Percentiles rank a stretch among this genome's conserved stretches.
These are phyloP conservation scores for Erodium texanum DNA, from an alignment of 441 rosid species.

Conservation along the genomic window DNA sequence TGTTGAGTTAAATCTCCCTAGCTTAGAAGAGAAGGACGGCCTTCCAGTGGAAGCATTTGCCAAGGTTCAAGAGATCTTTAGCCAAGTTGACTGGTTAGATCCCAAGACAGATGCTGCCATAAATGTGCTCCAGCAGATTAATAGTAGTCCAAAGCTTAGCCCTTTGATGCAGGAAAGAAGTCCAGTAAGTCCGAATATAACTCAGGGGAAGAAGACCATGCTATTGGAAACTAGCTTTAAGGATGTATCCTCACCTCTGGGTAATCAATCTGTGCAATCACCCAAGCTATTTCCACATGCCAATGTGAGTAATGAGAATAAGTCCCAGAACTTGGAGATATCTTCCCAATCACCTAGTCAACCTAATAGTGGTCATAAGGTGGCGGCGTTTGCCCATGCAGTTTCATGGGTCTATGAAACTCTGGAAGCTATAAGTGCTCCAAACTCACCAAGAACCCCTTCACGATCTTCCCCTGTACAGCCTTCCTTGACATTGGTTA, in stretches of 20 bases:
- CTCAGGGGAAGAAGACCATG: neutral
- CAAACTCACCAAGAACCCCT: constrained; percentile 20
- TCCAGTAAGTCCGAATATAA: constrained; percentile 30
- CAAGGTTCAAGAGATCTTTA: constrained; percentile 85
- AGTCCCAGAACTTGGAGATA: constrained; percentile 23
- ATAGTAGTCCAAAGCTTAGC: constrained; percentile 27
- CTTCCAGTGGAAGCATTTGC: constrained; percentile 85
- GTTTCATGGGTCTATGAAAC: constrained; percentile 17
- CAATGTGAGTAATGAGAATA: constrained; percentile 14
- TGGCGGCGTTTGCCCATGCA: constrained; percentile 14
- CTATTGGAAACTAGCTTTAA: neutral
- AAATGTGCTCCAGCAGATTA: constrained; percentile 65
- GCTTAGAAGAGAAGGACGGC: constrained; percentile 72
- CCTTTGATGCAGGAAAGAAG: constrained; percentile 31
- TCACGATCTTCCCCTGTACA: constrained; percentile 21
- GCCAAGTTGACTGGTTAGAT: constrained; percentile 68
- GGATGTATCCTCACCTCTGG: constrained; percentile 13
- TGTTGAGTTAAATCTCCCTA: constrained; percentile 44
- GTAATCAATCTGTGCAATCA: constrained; percentile 24
- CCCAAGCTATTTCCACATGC: constrained; percentile 20
- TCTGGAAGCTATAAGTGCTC: constrained; percentile 20
- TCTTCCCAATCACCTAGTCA: constrained; percentile 12
- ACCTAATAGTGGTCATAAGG: constrained; percentile 2
- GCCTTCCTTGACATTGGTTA: constrained; percentile 20
- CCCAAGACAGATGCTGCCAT: constrained; percentile 58